Evolutionary conservation across 2,329 filamentous ascomycete genomes (phyloP).

Genomic region (Phaeosphaeria sp.): DNA sequence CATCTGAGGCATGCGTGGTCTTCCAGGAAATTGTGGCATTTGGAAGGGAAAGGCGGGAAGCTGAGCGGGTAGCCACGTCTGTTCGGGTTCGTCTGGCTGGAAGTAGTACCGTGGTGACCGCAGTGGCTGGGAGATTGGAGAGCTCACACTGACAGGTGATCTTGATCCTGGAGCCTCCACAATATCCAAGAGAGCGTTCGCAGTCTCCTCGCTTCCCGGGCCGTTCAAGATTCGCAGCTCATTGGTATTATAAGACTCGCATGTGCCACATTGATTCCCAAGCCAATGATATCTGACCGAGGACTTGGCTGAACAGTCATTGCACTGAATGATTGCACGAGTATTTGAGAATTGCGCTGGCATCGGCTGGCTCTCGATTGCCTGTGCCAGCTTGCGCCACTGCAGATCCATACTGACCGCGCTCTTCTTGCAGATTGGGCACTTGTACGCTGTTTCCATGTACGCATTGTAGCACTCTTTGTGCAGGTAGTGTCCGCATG

Average conservation of each 20-base stretch:
- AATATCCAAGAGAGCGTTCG: constrained; percentile 41
- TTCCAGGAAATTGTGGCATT: constrained; percentile 43
- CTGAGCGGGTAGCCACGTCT: constrained; percentile 47
- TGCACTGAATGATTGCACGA: constrained; percentile 85
- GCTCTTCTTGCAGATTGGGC: constrained; percentile 94
- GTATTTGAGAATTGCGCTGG: constrained; percentile 81
- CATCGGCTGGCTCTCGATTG: constrained; percentile 91
- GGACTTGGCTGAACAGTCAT: constrained; percentile 90
- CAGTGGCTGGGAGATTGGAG: constrained; percentile 40
- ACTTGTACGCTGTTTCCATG: constrained; percentile 90
- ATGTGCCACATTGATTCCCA: constrained; percentile 81
- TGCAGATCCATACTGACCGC: constrained; percentile 97
- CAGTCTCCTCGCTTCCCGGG: constrained; percentile 44
- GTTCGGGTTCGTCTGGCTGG: constrained; percentile 45
- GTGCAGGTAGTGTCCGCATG: constrained; percentile 95
- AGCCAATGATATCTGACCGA: constrained; percentile 93
- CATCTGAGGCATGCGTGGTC: constrained; percentile 42
- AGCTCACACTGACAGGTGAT: constrained; percentile 41
- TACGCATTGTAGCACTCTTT: constrained; percentile 86
- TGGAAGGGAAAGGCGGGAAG: constrained; percentile 46
- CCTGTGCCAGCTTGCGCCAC: constrained; percentile 87
- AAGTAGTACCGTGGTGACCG: constrained; percentile 47
- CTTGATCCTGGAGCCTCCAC: constrained; percentile 33
- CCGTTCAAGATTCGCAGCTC: constrained; percentile 55
- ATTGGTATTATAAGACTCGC: constrained; percentile 61